A percentile compares a stretch with the other conserved stretches of the same genome.
phyloP scores from a whole-genome alignment of 2,329 filamentous ascomycete species.

The Fusarium mundagurra region DNA sequence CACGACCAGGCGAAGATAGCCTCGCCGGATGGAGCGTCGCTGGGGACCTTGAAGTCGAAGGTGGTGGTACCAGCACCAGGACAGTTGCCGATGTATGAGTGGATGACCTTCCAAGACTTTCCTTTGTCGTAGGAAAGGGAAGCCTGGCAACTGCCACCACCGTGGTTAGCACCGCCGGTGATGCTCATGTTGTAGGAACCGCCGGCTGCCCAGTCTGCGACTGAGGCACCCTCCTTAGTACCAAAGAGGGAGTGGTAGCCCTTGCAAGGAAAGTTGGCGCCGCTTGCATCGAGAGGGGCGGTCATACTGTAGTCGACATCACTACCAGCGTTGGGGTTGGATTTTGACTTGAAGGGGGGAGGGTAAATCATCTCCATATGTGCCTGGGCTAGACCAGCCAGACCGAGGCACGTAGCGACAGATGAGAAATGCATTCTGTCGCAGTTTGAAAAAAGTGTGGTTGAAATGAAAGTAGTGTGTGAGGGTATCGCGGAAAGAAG shows the following conservation, averaged over 20 bases:
- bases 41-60: slow-evolving; percentile 74
- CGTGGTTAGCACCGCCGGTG: slow-evolving; percentile 69
- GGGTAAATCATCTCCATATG: slow-evolving; percentile 68
- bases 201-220: slow-evolving; percentile 71
- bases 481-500: slow-evolving; percentile 26
- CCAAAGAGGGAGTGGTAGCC: slow-evolving; percentile 63
- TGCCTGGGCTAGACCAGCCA: slow-evolving; percentile 56
- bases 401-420: slow-evolving; percentile 54
- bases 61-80: slow-evolving; percentile 56
- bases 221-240: slow-evolving; percentile 59
- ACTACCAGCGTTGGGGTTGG: slow-evolving; percentile 57
- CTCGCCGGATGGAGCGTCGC: slow-evolving; percentile 67
- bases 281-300: slow-evolving; percentile 67
- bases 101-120: slow-evolving; percentile 73
- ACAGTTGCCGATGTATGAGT: slow-evolving; percentile 66
- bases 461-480: background rate
- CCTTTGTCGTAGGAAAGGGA: slow-evolving; percentile 79
- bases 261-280: slow-evolving; percentile 81
- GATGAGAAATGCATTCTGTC: slow-evolving; percentile 53
- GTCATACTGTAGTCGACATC: slow-evolving; percentile 78
- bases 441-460: background rate
- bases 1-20: slow-evolving; percentile 80
- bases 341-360: slow-evolving; percentile 62
- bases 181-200: slow-evolving; percentile 71
- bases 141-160: slow-evolving; percentile 80